Base-by-base conservation (phyloP, 345 rosid species). In the Populus ilicifolia region DNA sequence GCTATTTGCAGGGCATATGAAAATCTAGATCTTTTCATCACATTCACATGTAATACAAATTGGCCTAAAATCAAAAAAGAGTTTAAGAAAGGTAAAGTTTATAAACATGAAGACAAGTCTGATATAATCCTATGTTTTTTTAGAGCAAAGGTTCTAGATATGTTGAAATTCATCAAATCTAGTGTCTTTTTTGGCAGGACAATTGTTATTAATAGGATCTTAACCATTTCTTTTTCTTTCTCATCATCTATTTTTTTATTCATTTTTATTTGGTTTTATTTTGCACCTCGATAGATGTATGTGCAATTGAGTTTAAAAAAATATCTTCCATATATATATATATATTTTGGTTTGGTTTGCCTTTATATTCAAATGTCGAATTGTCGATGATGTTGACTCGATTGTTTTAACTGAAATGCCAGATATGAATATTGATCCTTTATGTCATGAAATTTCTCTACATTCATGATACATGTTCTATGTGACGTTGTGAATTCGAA, bases 321-420 rank as follows among this genome's bases (percentile, higher is more conserved):
- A 1, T 29, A 44, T 0, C 5, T 77, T 0, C 38, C 29, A 1
- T 21, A 77, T 52, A 21, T 21, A 77, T 52, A 21, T 18, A 0
- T 65, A 77, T 8, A 62, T 72, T 14, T 39, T 78, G 14, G 1
- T 71, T 0, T 78, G 66, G 76, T 5, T 78, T 17, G 17, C 63
- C 8, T 0, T 5, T 0, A 4, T 7, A 0, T 8, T 10, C 4
- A 71, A 71, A 21, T 30, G 6, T 12, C 0, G 0, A 0, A 4
- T 6, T 0, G 0, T 5, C 0, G 0, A 0, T 0, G 25, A 33
- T 16, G 33, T 78, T 11, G 27, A 64, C 13, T 7, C 0, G 0
- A 30, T 71, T 2, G 48, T 71, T 0, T 62, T 12, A 1, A 65
- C 13, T n/a, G 30, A 71, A 25, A n/a, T 71, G 0, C 75, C 6